These are phyloP conservation scores for Sarocladium strictum DNA, from an alignment of 2,329 filamentous ascomycete genomes.

Conservation along the genomic window DNA sequence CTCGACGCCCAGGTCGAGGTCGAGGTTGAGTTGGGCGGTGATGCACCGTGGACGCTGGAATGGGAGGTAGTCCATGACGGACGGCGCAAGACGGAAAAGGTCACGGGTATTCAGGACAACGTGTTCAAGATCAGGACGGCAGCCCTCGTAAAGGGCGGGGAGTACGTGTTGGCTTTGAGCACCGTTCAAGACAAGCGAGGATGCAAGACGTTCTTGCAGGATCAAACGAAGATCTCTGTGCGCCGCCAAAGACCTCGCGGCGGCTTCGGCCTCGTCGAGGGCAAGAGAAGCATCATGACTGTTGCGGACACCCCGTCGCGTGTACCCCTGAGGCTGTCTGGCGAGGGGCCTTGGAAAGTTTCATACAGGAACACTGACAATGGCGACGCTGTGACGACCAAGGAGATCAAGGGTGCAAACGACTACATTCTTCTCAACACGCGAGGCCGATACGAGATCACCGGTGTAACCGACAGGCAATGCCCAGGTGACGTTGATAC, in stretches of 20 bases:
- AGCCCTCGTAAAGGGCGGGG: constrained; percentile 71
- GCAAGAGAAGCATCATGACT: constrained; percentile 66
- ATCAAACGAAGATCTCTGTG: constrained; percentile 75
- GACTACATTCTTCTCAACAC: constrained; percentile 60
- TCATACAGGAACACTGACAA: constrained; percentile 64
- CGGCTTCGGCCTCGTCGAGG: constrained; percentile 79
- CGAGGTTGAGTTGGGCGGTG: constrained; percentile 69
- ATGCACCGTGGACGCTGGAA: constrained; percentile 81
- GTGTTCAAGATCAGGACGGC: constrained; percentile 70
- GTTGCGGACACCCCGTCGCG: constrained; percentile 69
- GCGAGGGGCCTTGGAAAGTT: constrained; percentile 78
- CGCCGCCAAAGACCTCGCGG: constrained; percentile 82
- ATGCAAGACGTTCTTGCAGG: constrained; percentile 80
- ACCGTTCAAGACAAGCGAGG: constrained; percentile 81
- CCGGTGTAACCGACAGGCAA: constrained; percentile 68
- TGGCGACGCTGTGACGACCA: constrained; percentile 33
- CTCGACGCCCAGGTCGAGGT: constrained; percentile 76
- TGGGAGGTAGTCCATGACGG: constrained; percentile 91
- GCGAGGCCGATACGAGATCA: constrained; percentile 73
- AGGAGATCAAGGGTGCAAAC: constrained; percentile 53
- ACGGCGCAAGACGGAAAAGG: constrained; percentile 65
- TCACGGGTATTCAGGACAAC: constrained; percentile 56
- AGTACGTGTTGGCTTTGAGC: constrained; percentile 81
- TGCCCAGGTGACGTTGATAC: constrained; percentile 79
- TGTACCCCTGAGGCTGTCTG: constrained; percentile 78